phyloP scores from a whole-genome alignment of 1,284 basidiomycete species.

The Nidula niveotomentosa region DNA sequence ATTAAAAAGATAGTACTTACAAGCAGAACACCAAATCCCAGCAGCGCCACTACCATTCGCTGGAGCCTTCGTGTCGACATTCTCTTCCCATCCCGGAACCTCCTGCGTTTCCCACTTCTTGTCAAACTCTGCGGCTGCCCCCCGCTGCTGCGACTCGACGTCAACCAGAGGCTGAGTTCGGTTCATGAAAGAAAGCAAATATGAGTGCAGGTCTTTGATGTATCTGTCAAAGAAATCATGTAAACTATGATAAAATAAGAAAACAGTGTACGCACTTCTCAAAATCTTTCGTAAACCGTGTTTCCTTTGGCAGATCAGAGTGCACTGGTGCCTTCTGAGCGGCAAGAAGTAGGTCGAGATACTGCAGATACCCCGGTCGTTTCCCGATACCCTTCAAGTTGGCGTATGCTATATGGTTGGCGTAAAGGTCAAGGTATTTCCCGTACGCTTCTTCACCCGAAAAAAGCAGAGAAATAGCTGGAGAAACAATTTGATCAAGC shows the following conservation, averaged over 20 bases:
- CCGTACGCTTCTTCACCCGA: slow-evolving; percentile 97
- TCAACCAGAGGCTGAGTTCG: slow-evolving; percentile 89
- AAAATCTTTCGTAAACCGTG: slow-evolving; percentile 75
- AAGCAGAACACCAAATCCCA: slow-evolving; percentile 96
- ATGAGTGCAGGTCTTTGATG: slow-evolving; percentile 79
- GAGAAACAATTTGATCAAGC: slow-evolving; percentile 11
- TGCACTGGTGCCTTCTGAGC: slow-evolving; percentile 61
- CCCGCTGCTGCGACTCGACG: slow-evolving; percentile 66
- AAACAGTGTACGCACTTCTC: slow-evolving; percentile 58
- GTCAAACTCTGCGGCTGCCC: slow-evolving; percentile 73
- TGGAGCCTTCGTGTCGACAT: slow-evolving; percentile 34
- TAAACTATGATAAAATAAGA: neutral
- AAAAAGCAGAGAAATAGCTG: slow-evolving; percentile 87
- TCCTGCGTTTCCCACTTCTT: slow-evolving; percentile 79
- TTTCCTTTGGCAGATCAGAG: slow-evolving; percentile 72
- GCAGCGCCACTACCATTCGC: slow-evolving; percentile 42
- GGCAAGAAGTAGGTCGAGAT: slow-evolving; percentile 79
- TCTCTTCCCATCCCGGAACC: slow-evolving; percentile 75
- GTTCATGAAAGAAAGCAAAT: slow-evolving; percentile 85
- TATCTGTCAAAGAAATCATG: slow-evolving; percentile 52
- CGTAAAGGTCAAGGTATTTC: slow-evolving; percentile 92
- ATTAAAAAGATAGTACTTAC: slow-evolving; percentile 49
- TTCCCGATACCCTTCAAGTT: slow-evolving; percentile 86
- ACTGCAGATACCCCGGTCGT: slow-evolving; percentile 87
- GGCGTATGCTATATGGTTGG: slow-evolving; percentile 85